Percentiles rank a stretch among this genome's conserved stretches.
These are phyloP conservation scores for Maudiozyma barnettii DNA, from an alignment of 805 yeast genomes.

Conservation along the genomic window DNA sequence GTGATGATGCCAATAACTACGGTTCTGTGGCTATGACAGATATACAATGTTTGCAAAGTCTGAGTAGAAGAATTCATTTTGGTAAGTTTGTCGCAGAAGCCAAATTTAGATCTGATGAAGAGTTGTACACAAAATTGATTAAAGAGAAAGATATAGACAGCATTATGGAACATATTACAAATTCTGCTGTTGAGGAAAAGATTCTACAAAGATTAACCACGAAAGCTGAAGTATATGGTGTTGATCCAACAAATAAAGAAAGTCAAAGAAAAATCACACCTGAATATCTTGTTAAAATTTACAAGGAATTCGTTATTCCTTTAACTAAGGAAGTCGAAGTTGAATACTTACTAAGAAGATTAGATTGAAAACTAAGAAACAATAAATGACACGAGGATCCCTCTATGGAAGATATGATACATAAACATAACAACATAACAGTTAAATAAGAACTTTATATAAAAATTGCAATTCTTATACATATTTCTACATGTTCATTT, in stretches of 20 bases:
- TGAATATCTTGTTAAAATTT: conserved; percentile 70
- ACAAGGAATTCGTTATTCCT: conserved; percentile 84
- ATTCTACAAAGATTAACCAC: conserved; percentile 68
- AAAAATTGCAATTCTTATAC: not conserved
- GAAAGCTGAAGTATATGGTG: conserved; percentile 81
- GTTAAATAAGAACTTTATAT: not conserved
- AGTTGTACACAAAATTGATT: conserved; percentile 55
- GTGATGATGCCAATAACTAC: conserved; percentile 75
- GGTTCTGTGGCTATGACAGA: conserved; percentile 84
- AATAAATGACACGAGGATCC: not conserved
- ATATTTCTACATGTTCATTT: no score
- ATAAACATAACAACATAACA: not conserved
- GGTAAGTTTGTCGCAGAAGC: conserved; percentile 98
- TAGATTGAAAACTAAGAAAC: conserved; percentile 34
- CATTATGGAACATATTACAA: conserved; percentile 74
- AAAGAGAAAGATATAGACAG: conserved; percentile 56
- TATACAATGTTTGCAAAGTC: conserved; percentile 76
- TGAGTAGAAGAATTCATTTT: conserved; percentile 89
- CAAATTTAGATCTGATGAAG: conserved; percentile 64
- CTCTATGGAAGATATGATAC: not conserved
- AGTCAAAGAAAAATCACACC: conserved; percentile 74
- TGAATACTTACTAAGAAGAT: conserved; percentile 75
- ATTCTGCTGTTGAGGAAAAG: conserved; percentile 74
- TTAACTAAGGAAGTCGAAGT: conserved; percentile 92
- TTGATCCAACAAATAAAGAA: conserved; percentile 72